Percentiles rank a stretch among this genome's conserved stretches.
Evolutionary conservation across 106 monocot species (phyloP).

Genomic region (Acorus gramineus): DNA sequence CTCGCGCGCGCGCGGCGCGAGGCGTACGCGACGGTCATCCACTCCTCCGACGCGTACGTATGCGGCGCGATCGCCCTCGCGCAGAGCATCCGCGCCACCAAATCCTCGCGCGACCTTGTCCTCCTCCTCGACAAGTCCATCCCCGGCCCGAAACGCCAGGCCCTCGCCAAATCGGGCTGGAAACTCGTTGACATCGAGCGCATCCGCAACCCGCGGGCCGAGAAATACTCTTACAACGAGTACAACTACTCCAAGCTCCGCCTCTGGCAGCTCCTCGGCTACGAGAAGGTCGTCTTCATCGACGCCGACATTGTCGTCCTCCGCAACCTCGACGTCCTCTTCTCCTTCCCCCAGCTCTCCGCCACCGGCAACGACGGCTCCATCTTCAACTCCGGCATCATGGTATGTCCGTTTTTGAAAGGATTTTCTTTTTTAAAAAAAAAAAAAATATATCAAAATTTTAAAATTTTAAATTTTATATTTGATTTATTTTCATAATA

Average conservation of each 20-base stretch:
- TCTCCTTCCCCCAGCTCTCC: not conserved
- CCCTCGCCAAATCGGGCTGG: not conserved
- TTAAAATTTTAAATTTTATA: no score
- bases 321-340: constrained; percentile 2
- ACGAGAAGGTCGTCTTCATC: not conserved
- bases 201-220: not conserved
- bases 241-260: constrained; percentile 6
- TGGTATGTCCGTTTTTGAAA: no score
- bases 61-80: not conserved
- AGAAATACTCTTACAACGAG: not conserved
- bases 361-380: not conserved
- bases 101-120: not conserved
- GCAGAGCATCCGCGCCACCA: not conserved
- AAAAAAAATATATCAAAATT: no score
- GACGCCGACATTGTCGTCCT: not conserved
- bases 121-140: not conserved
- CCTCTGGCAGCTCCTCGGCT: not conserved
- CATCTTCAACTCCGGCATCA: constrained; percentile 1
- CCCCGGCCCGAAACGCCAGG: not conserved
- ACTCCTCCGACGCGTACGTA: not conserved
- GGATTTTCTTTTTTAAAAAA: no score
- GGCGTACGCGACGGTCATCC: not conserved
- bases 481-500: no score
- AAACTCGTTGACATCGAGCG: not conserved
- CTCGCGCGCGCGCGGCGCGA: not conserved